Conservation (phyloP, 1,284 basidiomycete genomes). For the Austropuccinia psidii region DNA sequence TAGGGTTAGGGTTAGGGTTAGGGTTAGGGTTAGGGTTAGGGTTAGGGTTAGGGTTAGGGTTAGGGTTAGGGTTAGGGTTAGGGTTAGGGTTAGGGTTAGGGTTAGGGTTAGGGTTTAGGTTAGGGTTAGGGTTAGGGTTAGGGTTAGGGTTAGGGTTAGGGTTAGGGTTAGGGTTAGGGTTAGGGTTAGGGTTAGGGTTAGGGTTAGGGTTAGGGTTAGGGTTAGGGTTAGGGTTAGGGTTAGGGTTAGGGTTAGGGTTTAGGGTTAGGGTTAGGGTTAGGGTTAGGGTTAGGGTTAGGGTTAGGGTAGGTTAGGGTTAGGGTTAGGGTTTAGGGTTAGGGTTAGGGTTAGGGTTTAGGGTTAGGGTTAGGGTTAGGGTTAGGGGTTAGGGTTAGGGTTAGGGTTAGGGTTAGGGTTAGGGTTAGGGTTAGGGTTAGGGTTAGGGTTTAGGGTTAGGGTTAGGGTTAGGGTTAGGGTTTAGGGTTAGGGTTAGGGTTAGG, state of each 20-base stretch:
- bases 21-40: too few species aligned
- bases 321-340: background rate
- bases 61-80: background rate
- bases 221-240: conserved; percentile 11
- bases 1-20: too few species aligned
- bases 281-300: background rate
- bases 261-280: background rate
- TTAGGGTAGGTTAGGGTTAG: background rate
- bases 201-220: background rate
- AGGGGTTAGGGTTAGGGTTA: background rate
- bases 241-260: conserved; percentile 18
- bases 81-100: conserved; percentile 19
- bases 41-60: conserved; percentile 1
- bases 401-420: background rate
- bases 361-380: background rate
- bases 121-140: conserved; percentile 12
- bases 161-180: conserved; percentile 20
- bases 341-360: background rate
- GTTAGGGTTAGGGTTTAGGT: conserved; percentile 16
- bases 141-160: too few species aligned
- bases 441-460: conserved; percentile 11
- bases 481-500: conserved; percentile 7
- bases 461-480: background rate
- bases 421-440: background rate
- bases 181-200: conserved; percentile 3